Evolutionary conservation across 169 alveolate species (phyloP).

Genomic region (Eimeria necatrix): DNA sequence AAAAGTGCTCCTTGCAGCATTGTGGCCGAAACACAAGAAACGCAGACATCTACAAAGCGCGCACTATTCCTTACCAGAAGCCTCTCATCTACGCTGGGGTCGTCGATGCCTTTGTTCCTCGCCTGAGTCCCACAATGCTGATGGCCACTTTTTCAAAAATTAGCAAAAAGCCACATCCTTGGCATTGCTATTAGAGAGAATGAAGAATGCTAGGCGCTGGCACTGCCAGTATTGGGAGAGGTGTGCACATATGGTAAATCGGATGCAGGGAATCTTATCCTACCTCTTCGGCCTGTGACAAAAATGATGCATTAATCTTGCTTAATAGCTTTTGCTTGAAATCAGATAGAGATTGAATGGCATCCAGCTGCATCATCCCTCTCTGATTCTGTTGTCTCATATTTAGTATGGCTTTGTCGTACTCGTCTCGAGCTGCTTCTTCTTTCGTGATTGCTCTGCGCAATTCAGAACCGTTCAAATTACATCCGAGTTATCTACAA

Average conservation of each 20-base stretch:
- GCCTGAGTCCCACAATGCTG: slow-evolving; percentile 3
- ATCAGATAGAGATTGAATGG: slow-evolving; percentile 28
- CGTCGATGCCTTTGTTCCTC: slow-evolving; percentile 48
- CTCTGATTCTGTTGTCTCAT: slow-evolving; percentile 13
- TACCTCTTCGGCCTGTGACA: slow-evolving; percentile 67
- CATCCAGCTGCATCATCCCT: slow-evolving; percentile 23
- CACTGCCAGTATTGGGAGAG: no score
- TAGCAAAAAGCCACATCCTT: no score
- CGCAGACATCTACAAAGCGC: no score
- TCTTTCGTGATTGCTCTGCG: slow-evolving; percentile 40
- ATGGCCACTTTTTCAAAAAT: no score
- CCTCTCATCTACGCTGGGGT: slow-evolving; percentile 18
- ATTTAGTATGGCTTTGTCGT: slow-evolving; percentile 4
- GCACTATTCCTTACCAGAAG: neutral
- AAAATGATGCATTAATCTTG: slow-evolving; percentile 22
- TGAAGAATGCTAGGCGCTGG: no score
- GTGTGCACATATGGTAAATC: no score
- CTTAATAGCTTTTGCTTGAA: slow-evolving; percentile 59
- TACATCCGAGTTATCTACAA: no score
- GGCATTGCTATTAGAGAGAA: no score
- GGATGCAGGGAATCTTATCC: neutral
- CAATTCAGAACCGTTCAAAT: neutral
- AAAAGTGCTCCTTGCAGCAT: no score
- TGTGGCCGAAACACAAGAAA: no score
- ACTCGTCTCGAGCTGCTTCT: slow-evolving; percentile 42